Percentiles rank a stretch among this genome's conserved stretches.
These are phyloP conservation scores for Diaporthe citri DNA, from an alignment of 2,329 filamentous ascomycete genomes.

Conservation along the genomic window DNA sequence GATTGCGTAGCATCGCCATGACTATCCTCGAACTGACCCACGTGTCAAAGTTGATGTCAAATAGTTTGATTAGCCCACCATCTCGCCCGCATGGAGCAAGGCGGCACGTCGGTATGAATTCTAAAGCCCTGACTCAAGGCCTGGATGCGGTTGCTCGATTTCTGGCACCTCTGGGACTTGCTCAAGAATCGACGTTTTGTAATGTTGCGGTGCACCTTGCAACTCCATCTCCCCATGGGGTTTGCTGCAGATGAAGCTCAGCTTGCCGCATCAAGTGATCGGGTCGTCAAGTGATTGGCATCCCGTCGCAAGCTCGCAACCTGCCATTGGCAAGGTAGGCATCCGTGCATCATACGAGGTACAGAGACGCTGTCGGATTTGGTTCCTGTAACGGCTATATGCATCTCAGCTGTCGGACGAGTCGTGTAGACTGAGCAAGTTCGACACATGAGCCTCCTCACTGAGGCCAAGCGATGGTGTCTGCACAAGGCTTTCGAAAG, in stretches of 20 bases:
- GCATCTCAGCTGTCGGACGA: not conserved
- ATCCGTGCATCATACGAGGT: not conserved
- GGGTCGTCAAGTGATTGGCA: not conserved
- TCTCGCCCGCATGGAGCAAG: not conserved
- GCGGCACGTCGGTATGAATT: not conserved
- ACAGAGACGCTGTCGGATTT: not conserved
- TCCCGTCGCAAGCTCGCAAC: not conserved
- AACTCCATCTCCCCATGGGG: slow-evolving; percentile 2
- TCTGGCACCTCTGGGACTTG: not conserved
- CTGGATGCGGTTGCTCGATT: not conserved
- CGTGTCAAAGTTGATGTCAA: not conserved
- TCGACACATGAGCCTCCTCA: not conserved
- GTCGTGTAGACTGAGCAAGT: not conserved
- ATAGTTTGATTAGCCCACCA: slow-evolving; percentile 1
- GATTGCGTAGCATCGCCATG: slow-evolving; percentile 12
- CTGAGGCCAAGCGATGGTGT: not conserved
- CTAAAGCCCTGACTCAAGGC: not conserved
- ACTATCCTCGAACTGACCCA: not conserved
- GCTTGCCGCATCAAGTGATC: slow-evolving; percentile 23
- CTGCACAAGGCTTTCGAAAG: slow-evolving; percentile 11
- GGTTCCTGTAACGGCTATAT: not conserved
- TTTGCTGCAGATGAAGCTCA: slow-evolving; percentile 9
- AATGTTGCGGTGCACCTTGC: not conserved
- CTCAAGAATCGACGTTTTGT: not conserved
- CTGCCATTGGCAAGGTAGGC: not conserved